Evolutionary conservation across 2,329 filamentous ascomycete genomes (phyloP).

Genomic region (Ceratocystis diversiconidia): DNA sequence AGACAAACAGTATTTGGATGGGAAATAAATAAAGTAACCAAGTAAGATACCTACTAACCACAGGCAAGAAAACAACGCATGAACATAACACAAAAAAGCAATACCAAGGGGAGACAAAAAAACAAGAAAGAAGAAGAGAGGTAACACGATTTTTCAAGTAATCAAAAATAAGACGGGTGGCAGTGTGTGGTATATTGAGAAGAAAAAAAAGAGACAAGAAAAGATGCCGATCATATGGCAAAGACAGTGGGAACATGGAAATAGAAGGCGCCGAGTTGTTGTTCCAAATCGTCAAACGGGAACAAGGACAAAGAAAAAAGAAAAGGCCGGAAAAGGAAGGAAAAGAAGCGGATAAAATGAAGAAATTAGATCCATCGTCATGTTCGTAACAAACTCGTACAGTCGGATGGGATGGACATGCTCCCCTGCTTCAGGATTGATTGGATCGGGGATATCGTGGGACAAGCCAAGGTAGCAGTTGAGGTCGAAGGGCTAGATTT

Average conservation of each 20-base stretch:
- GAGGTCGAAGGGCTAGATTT: neutral
- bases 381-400: constrained; percentile 15
- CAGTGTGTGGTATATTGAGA: constrained; percentile 13
- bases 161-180: neutral
- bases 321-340: neutral
- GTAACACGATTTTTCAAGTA: constrained; percentile 5
- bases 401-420: constrained; percentile 3
- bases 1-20: neutral
- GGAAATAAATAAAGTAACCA: neutral
- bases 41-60: constrained; percentile 4
- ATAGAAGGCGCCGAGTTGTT: neutral
- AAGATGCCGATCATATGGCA: neutral
- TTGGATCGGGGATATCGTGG: neutral
- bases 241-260: neutral
- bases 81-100: neutral
- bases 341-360: constrained; percentile 4
- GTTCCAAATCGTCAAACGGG: neutral
- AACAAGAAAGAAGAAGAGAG: neutral
- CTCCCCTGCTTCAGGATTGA: neutral
- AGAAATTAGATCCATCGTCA: constrained; percentile 17
- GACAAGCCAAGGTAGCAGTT: neutral
- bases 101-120: neutral
- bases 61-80: neutral
- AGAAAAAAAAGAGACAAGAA: constrained; percentile 10
- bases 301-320: constrained; percentile 2